Percentiles rank a stretch among this genome's conserved stretches.
phyloP scores from a whole-genome alignment of 345 rosid genomes.

The Ceriops zippeliana region DNA sequence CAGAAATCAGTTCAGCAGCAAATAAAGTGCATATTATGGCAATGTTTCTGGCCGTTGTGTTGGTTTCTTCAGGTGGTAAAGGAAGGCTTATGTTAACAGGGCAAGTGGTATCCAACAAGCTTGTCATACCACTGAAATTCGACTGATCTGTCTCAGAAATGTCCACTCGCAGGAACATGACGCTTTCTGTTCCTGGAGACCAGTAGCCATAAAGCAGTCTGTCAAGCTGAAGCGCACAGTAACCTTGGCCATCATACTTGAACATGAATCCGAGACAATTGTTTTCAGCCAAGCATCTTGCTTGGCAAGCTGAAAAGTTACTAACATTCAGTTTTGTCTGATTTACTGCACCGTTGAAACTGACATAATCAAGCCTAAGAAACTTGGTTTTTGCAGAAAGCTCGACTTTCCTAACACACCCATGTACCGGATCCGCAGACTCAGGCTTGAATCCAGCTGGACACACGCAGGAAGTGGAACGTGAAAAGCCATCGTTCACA shows the following conservation, averaged over 20 bases:
- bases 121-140: constrained; percentile 50
- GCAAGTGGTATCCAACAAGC: constrained; percentile 49
- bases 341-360: constrained; percentile 43
- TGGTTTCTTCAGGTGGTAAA: constrained; percentile 50
- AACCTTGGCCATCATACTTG: constrained; percentile 50
- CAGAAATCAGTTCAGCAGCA: constrained; percentile 59
- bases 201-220: constrained; percentile 44
- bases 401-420: constrained; percentile 36
- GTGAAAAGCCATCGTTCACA: constrained; percentile 28
- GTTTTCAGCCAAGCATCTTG: constrained; percentile 25
- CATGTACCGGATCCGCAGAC: not conserved
- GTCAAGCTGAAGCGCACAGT: constrained; percentile 46
- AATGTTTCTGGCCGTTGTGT: constrained; percentile 45
- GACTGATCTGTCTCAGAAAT: constrained; percentile 29
- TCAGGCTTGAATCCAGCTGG: constrained; percentile 47
- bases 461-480: constrained; percentile 38
- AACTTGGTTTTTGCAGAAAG: constrained; percentile 34
- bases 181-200: constrained; percentile 52
- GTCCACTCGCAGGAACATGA: constrained; percentile 49
- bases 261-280: constrained; percentile 51
- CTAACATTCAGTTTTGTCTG: constrained; percentile 16
- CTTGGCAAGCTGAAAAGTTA: constrained; percentile 36
- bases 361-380: constrained; percentile 58
- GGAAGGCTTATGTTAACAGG: constrained; percentile 55
- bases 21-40: constrained; percentile 51